These are phyloP conservation scores for Aureobasidium sp. DNA, from an alignment of 2,329 filamentous ascomycete species.

Conservation along the genomic window DNA sequence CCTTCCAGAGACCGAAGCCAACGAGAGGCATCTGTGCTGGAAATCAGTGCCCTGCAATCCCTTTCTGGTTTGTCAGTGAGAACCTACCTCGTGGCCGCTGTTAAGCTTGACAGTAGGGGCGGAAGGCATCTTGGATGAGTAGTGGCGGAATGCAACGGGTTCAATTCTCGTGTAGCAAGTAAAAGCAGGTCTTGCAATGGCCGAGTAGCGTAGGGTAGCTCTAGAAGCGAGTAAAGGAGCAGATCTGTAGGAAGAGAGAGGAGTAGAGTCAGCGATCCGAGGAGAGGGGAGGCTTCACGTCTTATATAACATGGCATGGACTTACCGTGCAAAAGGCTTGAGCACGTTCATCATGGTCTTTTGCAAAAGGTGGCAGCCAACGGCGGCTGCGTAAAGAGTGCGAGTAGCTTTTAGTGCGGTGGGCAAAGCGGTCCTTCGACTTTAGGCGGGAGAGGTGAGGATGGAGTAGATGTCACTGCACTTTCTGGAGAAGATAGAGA, in stretches of 20 bases:
- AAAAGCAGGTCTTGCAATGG: slow-evolving; percentile 6
- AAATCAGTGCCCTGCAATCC: not conserved
- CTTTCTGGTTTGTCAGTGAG: too few species aligned
- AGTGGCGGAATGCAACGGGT: not conserved
- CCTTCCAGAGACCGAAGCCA: slow-evolving; percentile 77
- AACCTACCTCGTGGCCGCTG: slow-evolving; percentile 28
- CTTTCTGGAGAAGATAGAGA: not conserved
- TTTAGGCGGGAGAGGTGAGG: slow-evolving; percentile 9
- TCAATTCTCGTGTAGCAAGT: not conserved
- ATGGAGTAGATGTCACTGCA: slow-evolving; percentile 5
- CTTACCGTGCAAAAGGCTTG: slow-evolving; percentile 12
- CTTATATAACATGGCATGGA: not conserved
- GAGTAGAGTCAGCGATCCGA: slow-evolving; percentile 7
- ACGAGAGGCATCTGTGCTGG: slow-evolving; percentile 57
- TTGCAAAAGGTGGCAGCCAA: slow-evolving; percentile 7
- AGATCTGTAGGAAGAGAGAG: slow-evolving; percentile 13
- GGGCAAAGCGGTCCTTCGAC: slow-evolving; percentile 4
- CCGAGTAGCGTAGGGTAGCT: not conserved
- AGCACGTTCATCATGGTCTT: slow-evolving; percentile 13
- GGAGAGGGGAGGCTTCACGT: not conserved
- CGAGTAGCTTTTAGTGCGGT: slow-evolving; percentile 1
- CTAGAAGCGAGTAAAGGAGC: slow-evolving; percentile 5
- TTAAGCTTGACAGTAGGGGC: slow-evolving; percentile 28
- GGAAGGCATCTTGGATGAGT: slow-evolving; percentile 21
- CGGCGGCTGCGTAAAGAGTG: slow-evolving; percentile 4